Evolutionary conservation across 257 asterid species (phyloP).

Genomic region (Gentiana straminea): DNA sequence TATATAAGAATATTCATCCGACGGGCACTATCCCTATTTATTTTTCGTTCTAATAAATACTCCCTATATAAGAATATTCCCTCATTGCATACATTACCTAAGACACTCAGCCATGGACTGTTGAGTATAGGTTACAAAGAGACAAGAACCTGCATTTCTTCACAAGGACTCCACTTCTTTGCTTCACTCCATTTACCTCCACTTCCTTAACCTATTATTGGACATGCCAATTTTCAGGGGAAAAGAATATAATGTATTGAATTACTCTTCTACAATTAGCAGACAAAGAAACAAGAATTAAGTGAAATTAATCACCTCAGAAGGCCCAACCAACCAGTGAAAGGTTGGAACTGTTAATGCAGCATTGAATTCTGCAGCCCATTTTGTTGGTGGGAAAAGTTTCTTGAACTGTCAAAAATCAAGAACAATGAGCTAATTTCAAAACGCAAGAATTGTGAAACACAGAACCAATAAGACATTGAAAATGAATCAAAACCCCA

Average conservation of each 20-base stretch:
- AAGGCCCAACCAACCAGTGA: constrained; percentile 95
- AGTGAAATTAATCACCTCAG: constrained; percentile 46
- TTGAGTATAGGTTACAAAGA: background rate
- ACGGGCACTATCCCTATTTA: too few species aligned
- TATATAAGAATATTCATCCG: too few species aligned
- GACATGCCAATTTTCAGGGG: background rate
- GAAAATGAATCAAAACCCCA: too few species aligned
- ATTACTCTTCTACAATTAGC: background rate
- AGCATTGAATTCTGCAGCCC: constrained; percentile 93
- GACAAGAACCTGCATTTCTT: constrained; percentile 74
- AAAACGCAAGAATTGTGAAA: too few species aligned
- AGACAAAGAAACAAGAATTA: background rate
- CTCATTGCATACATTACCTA: too few species aligned
- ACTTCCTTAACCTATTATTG: constrained; percentile 64
- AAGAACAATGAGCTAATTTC: too few species aligned
- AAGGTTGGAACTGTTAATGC: constrained; percentile 82
- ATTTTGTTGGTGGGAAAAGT: constrained; percentile 79
- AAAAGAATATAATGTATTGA: background rate
- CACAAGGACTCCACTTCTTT: constrained; percentile 86
- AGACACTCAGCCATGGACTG: too few species aligned
- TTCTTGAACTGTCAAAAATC: constrained; percentile 53
- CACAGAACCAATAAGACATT: too few species aligned
- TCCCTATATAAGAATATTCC: too few species aligned
- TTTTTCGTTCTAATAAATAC: too few species aligned
- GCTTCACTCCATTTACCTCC: constrained; percentile 75